Conservation (phyloP, 805 yeast genomes). For the Candida succiphila region DNA sequence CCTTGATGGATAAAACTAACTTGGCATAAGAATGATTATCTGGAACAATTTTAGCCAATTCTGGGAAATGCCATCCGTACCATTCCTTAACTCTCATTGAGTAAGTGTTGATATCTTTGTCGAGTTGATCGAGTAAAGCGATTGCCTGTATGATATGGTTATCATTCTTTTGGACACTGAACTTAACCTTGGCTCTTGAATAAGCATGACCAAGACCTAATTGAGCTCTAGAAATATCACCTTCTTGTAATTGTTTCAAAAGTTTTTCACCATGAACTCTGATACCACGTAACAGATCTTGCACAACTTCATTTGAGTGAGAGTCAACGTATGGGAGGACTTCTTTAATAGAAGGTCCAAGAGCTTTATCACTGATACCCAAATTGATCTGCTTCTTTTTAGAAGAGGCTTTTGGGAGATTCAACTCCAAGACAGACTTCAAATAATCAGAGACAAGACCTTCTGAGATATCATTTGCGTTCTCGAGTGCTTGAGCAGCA, state of each 20-base stretch:
- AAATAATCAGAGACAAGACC: slow-evolving; percentile 92
- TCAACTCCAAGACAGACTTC: slow-evolving; percentile 80
- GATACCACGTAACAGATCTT: slow-evolving; percentile 91
- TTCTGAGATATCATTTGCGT: slow-evolving; percentile 95
- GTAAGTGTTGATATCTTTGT: slow-evolving; percentile 95
- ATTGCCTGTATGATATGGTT: slow-evolving; percentile 99
- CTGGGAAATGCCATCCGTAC: slow-evolving; percentile 99
- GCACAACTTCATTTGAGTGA: slow-evolving; percentile 83
- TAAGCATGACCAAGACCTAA: slow-evolving; percentile 98
- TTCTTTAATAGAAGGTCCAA: slow-evolving; percentile 96
- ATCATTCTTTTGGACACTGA: slow-evolving; percentile 96
- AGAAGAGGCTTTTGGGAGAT: slow-evolving; percentile 71
- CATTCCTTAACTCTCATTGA: slow-evolving; percentile 97
- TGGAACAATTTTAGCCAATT: slow-evolving; percentile 81
- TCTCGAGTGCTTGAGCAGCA: slow-evolving; percentile 98
- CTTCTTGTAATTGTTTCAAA: slow-evolving; percentile 84
- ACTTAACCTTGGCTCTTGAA: slow-evolving; percentile 98
- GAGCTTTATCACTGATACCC: slow-evolving; percentile 89
- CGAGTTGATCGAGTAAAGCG: slow-evolving; percentile 93
- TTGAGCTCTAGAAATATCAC: slow-evolving; percentile 97
- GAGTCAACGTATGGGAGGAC: slow-evolving; percentile 82
- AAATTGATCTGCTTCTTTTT: slow-evolving; percentile 57
- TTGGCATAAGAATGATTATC: slow-evolving; percentile 84
- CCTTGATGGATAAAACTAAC: slow-evolving; percentile 72
- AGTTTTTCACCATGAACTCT: slow-evolving; percentile 85